These are phyloP conservation scores for Fusarium protoensiforme DNA, from an alignment of 2,329 filamentous ascomycete genomes.

Conservation along the genomic window DNA sequence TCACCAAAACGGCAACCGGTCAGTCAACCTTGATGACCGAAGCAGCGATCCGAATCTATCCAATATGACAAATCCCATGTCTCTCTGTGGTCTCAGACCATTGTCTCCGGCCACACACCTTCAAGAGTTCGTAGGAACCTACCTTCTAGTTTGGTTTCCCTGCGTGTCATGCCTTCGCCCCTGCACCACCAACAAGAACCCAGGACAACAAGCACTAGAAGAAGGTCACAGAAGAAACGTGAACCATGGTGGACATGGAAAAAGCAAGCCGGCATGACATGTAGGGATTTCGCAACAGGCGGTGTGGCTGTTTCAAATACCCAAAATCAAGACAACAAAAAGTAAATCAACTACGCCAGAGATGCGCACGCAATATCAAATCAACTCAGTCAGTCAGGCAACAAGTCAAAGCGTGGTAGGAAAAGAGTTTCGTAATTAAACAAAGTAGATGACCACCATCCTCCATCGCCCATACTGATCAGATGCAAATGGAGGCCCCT, in stretches of 20 bases:
- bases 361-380: slow-evolving; percentile 1
- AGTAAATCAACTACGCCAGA: slow-evolving; percentile 20
- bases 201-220: background rate
- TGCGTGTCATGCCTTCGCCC: background rate
- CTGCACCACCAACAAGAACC: background rate
- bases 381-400: slow-evolving; percentile 19
- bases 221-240: slow-evolving; percentile 3
- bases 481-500: slow-evolving; percentile 46
- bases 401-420: slow-evolving; percentile 31
- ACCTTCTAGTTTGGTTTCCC: background rate
- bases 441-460: slow-evolving; percentile 61
- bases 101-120: background rate
- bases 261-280: background rate
- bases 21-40: background rate
- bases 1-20: background rate
- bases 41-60: background rate
- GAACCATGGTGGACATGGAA: slow-evolving; percentile 19
- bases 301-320: slow-evolving; percentile 3
- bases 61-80: background rate
- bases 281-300: background rate
- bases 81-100: background rate
- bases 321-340: slow-evolving; percentile 3
- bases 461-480: slow-evolving; percentile 46
- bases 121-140: background rate
- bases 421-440: slow-evolving; percentile 61